These are phyloP conservation scores for Neostapfia colusana DNA, from an alignment of 176 grass and related monocot genomes.

Conservation along the genomic window DNA sequence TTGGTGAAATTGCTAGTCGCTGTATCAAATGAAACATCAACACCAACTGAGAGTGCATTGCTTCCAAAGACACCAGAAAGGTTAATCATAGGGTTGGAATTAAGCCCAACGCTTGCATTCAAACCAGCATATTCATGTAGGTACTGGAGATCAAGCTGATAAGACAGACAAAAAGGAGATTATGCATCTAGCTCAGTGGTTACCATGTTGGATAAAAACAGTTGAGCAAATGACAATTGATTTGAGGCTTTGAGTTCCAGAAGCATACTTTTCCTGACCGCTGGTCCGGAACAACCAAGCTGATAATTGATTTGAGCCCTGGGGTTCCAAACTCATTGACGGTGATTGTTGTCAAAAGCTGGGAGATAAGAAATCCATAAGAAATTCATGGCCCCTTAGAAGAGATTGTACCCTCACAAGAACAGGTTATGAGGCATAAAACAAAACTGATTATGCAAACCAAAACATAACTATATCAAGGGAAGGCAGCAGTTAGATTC, in stretches of 20 bases:
- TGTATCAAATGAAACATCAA: conserved; percentile 74
- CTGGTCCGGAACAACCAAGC: conserved; percentile 73
- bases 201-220: conserved; percentile 3
- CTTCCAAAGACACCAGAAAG: conserved; percentile 76
- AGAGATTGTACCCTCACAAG: background rate
- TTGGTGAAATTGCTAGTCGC: conserved; percentile 67
- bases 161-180: conserved; percentile 16
- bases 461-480: background rate
- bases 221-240: background rate
- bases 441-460: background rate
- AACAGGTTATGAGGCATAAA: background rate
- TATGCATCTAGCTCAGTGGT: background rate
- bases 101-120: conserved; percentile 63
- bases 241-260: background rate
- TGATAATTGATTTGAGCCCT: conserved; percentile 70
- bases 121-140: conserved; percentile 63
- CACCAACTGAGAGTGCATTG: conserved; percentile 62
- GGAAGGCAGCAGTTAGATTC: background rate
- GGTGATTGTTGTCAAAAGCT: conserved; percentile 70
- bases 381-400: background rate
- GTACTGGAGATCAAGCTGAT: conserved; percentile 77
- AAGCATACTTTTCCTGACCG: conserved; percentile 70
- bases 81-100: conserved; percentile 71
- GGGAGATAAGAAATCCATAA: conserved; percentile 31
- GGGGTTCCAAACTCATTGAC: conserved; percentile 60